Conservation (phyloP, 169 alveolate species). For the Babesia ovata region DNA sequence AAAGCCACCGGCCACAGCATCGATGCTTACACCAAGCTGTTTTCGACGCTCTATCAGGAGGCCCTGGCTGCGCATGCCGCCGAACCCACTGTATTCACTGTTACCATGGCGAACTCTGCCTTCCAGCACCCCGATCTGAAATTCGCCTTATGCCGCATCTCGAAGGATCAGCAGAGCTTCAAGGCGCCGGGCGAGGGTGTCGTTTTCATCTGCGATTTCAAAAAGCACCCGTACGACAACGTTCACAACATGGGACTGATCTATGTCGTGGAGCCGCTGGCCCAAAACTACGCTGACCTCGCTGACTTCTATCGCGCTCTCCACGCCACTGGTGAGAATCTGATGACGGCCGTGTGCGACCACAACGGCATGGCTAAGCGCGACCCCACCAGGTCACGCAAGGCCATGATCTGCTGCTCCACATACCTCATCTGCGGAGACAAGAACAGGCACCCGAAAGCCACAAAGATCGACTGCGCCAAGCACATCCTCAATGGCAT, state of each 20-base stretch:
- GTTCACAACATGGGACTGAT: slow-evolving; percentile 68
- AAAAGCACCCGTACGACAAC: slow-evolving; percentile 50
- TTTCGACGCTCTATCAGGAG: slow-evolving; percentile 41
- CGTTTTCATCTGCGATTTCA: slow-evolving; percentile 54
- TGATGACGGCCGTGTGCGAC: slow-evolving; percentile 83
- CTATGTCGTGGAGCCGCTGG: slow-evolving; percentile 79
- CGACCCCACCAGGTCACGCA: slow-evolving; percentile 65
- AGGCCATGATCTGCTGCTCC: slow-evolving; percentile 75
- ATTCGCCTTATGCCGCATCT: slow-evolving; percentile 61
- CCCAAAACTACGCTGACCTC: slow-evolving; percentile 55
- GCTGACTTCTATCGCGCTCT: slow-evolving; percentile 74
- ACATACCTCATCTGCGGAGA: slow-evolving; percentile 73
- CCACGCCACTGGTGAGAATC: slow-evolving; percentile 74
- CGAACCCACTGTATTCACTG: slow-evolving; percentile 9
- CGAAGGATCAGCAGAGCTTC: slow-evolving; percentile 51
- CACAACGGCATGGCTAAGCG: slow-evolving; percentile 81
- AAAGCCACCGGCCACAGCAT: slow-evolving; percentile 63
- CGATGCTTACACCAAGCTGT: slow-evolving; percentile 65
- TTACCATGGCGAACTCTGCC: slow-evolving; percentile 30
- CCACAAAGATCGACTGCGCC: slow-evolving; percentile 75
- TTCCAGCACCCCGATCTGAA: slow-evolving; percentile 35
- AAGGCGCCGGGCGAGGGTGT: slow-evolving; percentile 62
- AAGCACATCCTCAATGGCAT: slow-evolving; percentile 72
- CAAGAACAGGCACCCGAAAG: slow-evolving; percentile 56
- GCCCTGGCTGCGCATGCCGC: slow-evolving; percentile 35